phyloP scores from a whole-genome alignment of 1,139 yeast species.

The Zygoascus hellenicus region DNA sequence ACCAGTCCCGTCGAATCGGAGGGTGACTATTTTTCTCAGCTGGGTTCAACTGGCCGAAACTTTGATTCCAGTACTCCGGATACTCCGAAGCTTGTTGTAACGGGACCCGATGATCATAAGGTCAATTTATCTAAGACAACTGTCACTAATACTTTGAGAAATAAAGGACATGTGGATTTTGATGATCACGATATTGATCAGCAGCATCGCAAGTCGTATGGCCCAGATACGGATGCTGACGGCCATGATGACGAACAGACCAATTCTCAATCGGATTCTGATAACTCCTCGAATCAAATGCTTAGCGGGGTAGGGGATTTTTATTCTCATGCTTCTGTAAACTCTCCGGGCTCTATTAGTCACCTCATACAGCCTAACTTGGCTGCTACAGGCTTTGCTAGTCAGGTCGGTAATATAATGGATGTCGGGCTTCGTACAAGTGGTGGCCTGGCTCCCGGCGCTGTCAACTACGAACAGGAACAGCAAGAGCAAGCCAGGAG shows the following conservation, averaged over 20 bases:
- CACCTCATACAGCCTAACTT: slow-evolving; percentile 10
- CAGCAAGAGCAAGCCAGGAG: neutral
- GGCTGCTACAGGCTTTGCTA: slow-evolving; percentile 13
- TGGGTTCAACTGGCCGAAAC: slow-evolving; percentile 2
- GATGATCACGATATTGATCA: slow-evolving; percentile 13
- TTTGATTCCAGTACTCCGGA: neutral
- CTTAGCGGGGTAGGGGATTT: slow-evolving; percentile 4
- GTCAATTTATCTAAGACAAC: slow-evolving; percentile 1
- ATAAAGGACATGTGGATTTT: slow-evolving; percentile 1
- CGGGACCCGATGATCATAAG: slow-evolving; percentile 1
- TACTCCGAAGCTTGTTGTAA: neutral
- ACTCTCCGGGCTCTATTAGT: slow-evolving; percentile 7
- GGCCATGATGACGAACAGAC: neutral
- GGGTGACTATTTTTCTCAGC: slow-evolving; percentile 3
- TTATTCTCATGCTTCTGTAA: neutral
- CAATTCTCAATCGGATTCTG: neutral
- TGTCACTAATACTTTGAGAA: slow-evolving; percentile 9
- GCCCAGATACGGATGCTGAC: slow-evolving; percentile 12
- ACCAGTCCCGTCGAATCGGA: neutral
- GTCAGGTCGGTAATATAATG: slow-evolving; percentile 19
- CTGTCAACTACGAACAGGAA: slow-evolving; percentile 17
- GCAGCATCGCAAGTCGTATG: slow-evolving; percentile 4
- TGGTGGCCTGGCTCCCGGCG: slow-evolving; percentile 32
- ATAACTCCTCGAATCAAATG: neutral
- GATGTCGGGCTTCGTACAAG: slow-evolving; percentile 27